Evolutionary conservation across 2,329 filamentous ascomycete species (phyloP).

Genomic region (Trichoderma guizhouense): DNA sequence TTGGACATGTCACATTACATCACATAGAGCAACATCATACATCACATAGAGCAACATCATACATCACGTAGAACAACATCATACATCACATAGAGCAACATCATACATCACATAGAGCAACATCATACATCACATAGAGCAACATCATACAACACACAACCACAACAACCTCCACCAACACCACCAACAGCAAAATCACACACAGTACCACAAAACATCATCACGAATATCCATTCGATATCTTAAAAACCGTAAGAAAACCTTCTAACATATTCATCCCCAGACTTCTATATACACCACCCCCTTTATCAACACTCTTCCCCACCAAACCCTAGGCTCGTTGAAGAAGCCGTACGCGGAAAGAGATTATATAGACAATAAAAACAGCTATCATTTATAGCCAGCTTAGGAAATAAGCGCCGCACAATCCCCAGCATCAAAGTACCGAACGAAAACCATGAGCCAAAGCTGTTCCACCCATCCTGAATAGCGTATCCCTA

Average conservation of each 20-base stretch:
- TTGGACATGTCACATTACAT: too few relatives aligned
- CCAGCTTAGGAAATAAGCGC: background rate
- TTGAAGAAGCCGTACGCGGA: background rate
- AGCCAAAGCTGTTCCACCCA: background rate
- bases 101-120: too few relatives aligned
- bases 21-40: too few relatives aligned
- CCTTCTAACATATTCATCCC: background rate
- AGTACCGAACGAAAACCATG: background rate
- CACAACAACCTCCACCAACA: too few relatives aligned
- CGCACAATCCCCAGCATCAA: background rate
- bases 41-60: too few relatives aligned
- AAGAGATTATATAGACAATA: background rate
- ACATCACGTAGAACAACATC: too few relatives aligned
- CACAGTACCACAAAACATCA: too few relatives aligned
- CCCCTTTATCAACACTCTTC: background rate
- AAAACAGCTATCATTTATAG: background rate
- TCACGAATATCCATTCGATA: background rate
- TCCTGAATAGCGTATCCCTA: background rate
- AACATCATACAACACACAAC: too few relatives aligned
- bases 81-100: too few relatives aligned
- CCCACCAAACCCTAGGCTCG: background rate
- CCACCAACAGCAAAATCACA: too few relatives aligned
- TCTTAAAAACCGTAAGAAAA: background rate
- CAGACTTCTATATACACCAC: background rate
- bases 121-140: too few relatives aligned